These are phyloP conservation scores for Penicillium arizonense DNA, from an alignment of 495 filamentous ascomycete species.

Conservation along the genomic window DNA sequence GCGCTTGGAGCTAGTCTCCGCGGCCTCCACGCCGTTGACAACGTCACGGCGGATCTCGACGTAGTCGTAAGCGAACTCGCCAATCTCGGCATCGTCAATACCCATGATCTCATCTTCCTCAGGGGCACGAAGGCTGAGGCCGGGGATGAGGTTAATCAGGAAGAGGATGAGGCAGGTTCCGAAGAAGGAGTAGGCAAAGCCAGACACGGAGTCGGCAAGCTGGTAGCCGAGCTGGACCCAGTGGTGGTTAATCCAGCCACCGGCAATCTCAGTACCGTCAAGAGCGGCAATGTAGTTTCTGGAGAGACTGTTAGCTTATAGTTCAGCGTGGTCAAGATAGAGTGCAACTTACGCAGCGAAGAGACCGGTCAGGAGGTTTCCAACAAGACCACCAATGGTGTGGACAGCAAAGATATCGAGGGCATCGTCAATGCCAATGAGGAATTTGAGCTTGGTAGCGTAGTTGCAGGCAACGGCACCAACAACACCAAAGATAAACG, in stretches of 20 bases:
- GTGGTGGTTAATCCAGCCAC: constrained; percentile 89
- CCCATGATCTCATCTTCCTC: constrained; percentile 89
- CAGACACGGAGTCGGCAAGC: constrained; percentile 80
- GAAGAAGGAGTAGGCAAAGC: constrained; percentile 82
- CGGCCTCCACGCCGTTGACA: constrained; percentile 54
- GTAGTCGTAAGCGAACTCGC: constrained; percentile 98
- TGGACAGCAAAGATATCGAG: constrained; percentile 95
- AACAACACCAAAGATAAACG: constrained; percentile 84
- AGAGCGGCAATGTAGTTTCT: constrained; percentile 86
- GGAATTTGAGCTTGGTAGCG: constrained; percentile 93
- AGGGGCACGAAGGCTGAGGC: constrained; percentile 72
- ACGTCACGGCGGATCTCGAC: constrained; percentile 90
- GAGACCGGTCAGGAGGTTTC: constrained; percentile 85
- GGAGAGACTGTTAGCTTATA: constrained; percentile 12
- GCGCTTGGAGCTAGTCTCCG: constrained; percentile 34
- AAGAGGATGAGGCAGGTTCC: constrained; percentile 86
- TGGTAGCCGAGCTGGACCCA: constrained; percentile 89
- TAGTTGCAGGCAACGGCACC: constrained; percentile 89
- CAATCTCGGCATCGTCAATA: constrained; percentile 93
- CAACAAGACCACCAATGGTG: constrained; percentile 81
- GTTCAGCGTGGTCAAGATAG: background rate
- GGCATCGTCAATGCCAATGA: constrained; percentile 82
- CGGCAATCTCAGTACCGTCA: constrained; percentile 74
- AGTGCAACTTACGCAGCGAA: constrained; percentile 73
- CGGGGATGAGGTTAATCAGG: constrained; percentile 82